A percentile compares a stretch with the other conserved stretches of the same genome.
Conservation (phyloP, 345 rosid species). For the Eucalyptus sp. region DNA sequence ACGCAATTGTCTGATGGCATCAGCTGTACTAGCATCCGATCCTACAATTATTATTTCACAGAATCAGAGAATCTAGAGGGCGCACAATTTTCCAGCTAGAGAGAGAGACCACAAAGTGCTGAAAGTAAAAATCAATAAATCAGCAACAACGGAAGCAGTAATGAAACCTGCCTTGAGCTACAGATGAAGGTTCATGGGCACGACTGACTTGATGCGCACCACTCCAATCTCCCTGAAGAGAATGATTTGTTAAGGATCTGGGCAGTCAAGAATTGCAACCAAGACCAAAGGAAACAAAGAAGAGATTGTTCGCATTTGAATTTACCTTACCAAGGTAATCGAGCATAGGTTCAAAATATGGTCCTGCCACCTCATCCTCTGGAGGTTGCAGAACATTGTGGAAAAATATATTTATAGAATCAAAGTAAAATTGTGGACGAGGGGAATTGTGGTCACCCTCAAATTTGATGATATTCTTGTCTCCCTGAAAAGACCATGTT, state of each 20-base stretch:
- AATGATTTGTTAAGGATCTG: neutral
- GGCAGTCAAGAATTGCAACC: neutral
- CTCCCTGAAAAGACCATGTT: conserved; percentile 46
- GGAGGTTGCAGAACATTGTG: conserved; percentile 96
- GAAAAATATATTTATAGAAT: conserved; percentile 89
- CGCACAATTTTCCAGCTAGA: neutral
- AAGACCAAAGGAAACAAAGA: neutral
- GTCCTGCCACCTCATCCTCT: conserved; percentile 53
- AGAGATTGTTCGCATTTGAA: conserved; percentile 1
- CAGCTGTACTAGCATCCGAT: conserved; percentile 32
- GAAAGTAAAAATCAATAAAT: neutral
- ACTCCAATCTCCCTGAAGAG: conserved; percentile 60
- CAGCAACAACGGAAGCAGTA: neutral
- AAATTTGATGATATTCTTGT: conserved; percentile 93
- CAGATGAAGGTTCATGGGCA: conserved; percentile 38
- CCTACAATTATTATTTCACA: conserved; percentile 14
- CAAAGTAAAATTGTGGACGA: conserved; percentile 93
- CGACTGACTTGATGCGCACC: conserved; percentile 27
- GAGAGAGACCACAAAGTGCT: neutral
- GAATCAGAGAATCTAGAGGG: neutral
- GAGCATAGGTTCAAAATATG: conserved; percentile 43
- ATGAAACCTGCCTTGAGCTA: conserved; percentile 20
- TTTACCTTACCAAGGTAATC: conserved; percentile 80
- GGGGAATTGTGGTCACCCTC: conserved; percentile 99
- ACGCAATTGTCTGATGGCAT: conserved; percentile 55